A percentile compares a stretch with the other conserved stretches of the same genome.
phyloP scores from a whole-genome alignment of 2,329 filamentous ascomycete species.

The Aquanectria penicillioides region DNA sequence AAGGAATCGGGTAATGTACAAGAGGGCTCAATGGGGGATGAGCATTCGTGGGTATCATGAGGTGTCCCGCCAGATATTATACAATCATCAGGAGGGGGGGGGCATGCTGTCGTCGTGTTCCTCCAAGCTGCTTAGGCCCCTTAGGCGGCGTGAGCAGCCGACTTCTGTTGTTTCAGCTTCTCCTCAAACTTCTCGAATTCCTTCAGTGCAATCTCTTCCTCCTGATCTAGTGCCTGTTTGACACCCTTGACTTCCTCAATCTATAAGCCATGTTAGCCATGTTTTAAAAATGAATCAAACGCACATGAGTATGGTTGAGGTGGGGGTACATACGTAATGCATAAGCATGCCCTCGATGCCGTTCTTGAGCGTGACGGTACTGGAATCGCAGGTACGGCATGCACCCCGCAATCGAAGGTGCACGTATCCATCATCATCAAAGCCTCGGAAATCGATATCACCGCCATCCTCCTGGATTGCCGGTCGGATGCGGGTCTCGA shows the following conservation, averaged over 20 bases:
- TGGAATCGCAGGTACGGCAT: slow-evolving; percentile 95
- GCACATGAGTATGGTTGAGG: neutral
- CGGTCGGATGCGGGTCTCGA: slow-evolving; percentile 93
- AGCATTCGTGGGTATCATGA: slow-evolving; percentile 41
- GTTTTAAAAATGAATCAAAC: neutral
- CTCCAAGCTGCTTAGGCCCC: slow-evolving; percentile 15
- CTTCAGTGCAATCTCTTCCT: slow-evolving; percentile 85
- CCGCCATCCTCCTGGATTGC: slow-evolving; percentile 98
- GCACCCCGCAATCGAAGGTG: slow-evolving; percentile 88
- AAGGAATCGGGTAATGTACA: neutral
- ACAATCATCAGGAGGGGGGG: slow-evolving; percentile 22
- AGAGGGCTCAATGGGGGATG: slow-evolving; percentile 14
- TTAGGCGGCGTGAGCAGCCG: slow-evolving; percentile 32
- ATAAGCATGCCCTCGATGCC: slow-evolving; percentile 99
- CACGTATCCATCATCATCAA: slow-evolving; percentile 84
- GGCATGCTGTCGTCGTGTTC: neutral
- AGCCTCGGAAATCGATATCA: slow-evolving; percentile 95
- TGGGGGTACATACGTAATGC: slow-evolving; percentile 77
- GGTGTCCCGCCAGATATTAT: slow-evolving; percentile 37
- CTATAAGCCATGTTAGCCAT: slow-evolving; percentile 57
- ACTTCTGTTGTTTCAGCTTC: slow-evolving; percentile 70
- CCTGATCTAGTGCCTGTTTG: slow-evolving; percentile 87
- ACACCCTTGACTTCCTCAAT: slow-evolving; percentile 97
- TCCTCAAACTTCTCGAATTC: slow-evolving; percentile 98
- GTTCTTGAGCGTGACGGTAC: slow-evolving; percentile 95